phyloP scores from a whole-genome alignment of 1,284 basidiomycete genomes.

The Moesziomyces aphidis region DNA sequence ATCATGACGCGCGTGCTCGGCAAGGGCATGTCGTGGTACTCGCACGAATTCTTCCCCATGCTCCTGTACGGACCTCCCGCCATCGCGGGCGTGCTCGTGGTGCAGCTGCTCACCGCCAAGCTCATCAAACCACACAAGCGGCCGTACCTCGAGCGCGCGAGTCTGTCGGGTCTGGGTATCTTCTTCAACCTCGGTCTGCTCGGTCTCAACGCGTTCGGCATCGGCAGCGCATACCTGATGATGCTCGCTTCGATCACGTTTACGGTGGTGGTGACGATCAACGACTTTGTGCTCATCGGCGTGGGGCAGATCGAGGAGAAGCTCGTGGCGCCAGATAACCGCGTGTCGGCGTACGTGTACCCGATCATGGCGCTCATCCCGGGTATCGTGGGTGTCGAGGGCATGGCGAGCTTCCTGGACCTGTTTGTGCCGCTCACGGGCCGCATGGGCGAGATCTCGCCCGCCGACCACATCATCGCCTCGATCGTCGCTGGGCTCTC shows the following conservation, averaged over 20 bases:
- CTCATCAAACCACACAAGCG: conserved; percentile 69
- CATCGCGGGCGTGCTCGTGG: conserved; percentile 73
- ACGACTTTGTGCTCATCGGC: conserved; percentile 62
- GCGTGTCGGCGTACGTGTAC: conserved; percentile 59
- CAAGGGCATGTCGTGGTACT: conserved; percentile 71
- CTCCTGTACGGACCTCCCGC: conserved; percentile 82
- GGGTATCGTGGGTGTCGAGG: conserved; percentile 77
- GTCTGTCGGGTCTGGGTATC: conserved; percentile 49
- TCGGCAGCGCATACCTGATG: conserved; percentile 79
- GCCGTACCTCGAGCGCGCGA: conserved; percentile 63
- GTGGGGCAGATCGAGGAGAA: conserved; percentile 49
- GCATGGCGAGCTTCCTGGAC: conserved; percentile 78
- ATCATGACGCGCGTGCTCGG: conserved; percentile 77
- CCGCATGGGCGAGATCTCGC: conserved; percentile 66
- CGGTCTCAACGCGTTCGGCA: conserved; percentile 72
- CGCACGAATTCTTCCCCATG: conserved; percentile 78
- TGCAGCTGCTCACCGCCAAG: conserved; percentile 75
- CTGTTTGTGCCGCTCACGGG: conserved; percentile 91
- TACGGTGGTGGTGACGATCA: conserved; percentile 49
- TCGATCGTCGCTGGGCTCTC: conserved; percentile 72
- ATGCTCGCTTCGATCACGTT: conserved; percentile 75
- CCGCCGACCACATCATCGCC: conserved; percentile 90
- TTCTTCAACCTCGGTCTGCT: conserved; percentile 54
- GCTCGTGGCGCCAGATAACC: conserved; percentile 49
- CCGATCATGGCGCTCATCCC: conserved; percentile 70